Percentiles rank a stretch among this genome's conserved stretches.
These are phyloP conservation scores for Anastatica hierochuntica DNA, from an alignment of 345 rosid genomes.

Conservation along the genomic window DNA sequence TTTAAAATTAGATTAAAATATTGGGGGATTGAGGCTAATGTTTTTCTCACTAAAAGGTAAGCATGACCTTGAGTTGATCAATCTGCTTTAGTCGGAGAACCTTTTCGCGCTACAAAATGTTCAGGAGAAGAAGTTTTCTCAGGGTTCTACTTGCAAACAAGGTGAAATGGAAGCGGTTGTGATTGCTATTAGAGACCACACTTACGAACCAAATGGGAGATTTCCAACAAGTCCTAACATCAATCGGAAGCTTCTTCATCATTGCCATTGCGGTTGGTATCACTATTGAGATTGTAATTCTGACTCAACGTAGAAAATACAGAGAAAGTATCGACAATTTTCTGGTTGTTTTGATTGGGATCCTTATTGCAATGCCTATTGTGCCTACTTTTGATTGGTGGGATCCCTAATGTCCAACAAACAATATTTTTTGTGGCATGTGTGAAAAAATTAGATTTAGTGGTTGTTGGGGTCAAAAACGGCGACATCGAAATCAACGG, in stretches of 20 bases:
- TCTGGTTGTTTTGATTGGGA: conserved; percentile 76
- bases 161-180: conserved; percentile 87
- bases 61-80: too few relatives aligned
- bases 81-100: conserved; percentile 91
- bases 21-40: too few relatives aligned
- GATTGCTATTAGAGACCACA: conserved; percentile 77
- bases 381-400: too few relatives aligned
- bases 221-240: conserved; percentile 69
- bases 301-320: conserved; percentile 54
- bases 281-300: conserved; percentile 55
- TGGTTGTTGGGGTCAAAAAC: too few relatives aligned
- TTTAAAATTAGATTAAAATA: too few relatives aligned
- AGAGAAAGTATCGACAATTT: conserved; percentile 76
- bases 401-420: too few relatives aligned
- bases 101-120: conserved; percentile 64
- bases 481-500: too few relatives aligned
- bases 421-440: too few relatives aligned
- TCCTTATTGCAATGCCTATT: conserved; percentile 87
- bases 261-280: conserved; percentile 64
- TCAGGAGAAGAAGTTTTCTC: conserved; percentile 70
- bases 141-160: conserved; percentile 80
- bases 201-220: conserved; percentile 85
- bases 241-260: conserved; percentile 86
- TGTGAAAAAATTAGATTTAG: too few relatives aligned
- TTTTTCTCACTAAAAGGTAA: too few relatives aligned